Evolutionary conservation across 1,284 basidiomycete genomes (phyloP).

Genomic region (Pseudozyma tsukubaensis): DNA sequence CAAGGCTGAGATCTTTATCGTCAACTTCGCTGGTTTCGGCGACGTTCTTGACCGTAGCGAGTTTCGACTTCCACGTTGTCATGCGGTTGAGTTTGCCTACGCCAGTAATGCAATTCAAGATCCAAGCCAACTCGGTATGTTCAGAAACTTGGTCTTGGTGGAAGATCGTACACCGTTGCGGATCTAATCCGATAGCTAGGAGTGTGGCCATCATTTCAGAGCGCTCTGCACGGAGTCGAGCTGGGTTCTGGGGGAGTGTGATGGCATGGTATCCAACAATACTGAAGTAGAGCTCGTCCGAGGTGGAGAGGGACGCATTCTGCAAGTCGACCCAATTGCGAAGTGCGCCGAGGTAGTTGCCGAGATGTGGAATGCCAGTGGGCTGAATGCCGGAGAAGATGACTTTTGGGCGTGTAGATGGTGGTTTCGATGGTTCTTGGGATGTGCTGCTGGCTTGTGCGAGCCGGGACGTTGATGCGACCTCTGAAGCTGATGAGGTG

Average conservation of each 20-base stretch:
- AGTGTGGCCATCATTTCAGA: slow-evolving; percentile 84
- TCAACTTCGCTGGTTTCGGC: slow-evolving; percentile 79
- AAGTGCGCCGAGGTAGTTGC: slow-evolving; percentile 91
- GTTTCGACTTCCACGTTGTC: slow-evolving; percentile 94
- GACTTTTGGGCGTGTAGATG: slow-evolving; percentile 55
- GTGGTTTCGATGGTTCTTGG: not conserved
- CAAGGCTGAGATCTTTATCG: slow-evolving; percentile 83
- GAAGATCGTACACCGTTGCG: slow-evolving; percentile 80
- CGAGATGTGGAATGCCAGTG: slow-evolving; percentile 87
- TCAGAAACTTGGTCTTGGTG: slow-evolving; percentile 89
- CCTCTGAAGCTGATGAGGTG: not conserved
- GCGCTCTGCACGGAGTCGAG: slow-evolving; percentile 65
- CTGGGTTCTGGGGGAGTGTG: slow-evolving; percentile 69
- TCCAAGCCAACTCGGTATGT: slow-evolving; percentile 91
- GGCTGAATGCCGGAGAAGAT: slow-evolving; percentile 86
- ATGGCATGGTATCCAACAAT: slow-evolving; percentile 77
- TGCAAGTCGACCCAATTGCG: slow-evolving; percentile 88
- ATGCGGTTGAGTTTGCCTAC: slow-evolving; percentile 85
- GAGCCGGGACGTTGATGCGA: slow-evolving; percentile 1
- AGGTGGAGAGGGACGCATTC: slow-evolving; percentile 72
- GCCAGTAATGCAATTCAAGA: slow-evolving; percentile 84
- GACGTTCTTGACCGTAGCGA: slow-evolving; percentile 78
- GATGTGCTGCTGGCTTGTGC: not conserved
- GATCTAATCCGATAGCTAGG: slow-evolving; percentile 86
- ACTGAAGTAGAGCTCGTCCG: slow-evolving; percentile 76